A percentile compares a stretch with the other conserved stretches of the same genome.
Conservation (phyloP, 371 early-diverging fungal genomes). For the Syncephalastrum sp. region DNA sequence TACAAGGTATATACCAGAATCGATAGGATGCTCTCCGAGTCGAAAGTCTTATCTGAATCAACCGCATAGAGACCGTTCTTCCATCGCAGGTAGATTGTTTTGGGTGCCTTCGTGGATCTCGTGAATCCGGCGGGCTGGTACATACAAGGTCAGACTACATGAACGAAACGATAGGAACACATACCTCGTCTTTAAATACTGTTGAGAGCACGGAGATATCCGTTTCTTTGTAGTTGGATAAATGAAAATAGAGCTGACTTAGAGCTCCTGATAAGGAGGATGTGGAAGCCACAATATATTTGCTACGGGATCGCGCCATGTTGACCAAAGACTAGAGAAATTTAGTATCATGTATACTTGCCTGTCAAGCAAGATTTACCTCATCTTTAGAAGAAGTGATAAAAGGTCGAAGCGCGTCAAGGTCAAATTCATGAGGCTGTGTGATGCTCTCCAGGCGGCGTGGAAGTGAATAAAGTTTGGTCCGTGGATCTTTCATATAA, state of each 20-base stretch:
- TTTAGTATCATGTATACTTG: not conserved
- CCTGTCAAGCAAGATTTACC: slow-evolving; percentile 21
- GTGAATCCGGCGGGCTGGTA: slow-evolving; percentile 57
- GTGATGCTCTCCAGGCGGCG: slow-evolving; percentile 75
- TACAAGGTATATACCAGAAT: slow-evolving; percentile 45
- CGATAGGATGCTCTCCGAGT: slow-evolving; percentile 64
- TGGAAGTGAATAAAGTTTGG: slow-evolving; percentile 78
- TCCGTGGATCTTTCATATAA: slow-evolving; percentile 77
- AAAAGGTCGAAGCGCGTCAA: slow-evolving; percentile 72
- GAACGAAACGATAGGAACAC: not conserved
- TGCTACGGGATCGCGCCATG: slow-evolving; percentile 43
- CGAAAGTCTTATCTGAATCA: slow-evolving; percentile 81
- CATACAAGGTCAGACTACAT: not conserved
- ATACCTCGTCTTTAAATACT: slow-evolving; percentile 58
- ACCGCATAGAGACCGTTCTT: slow-evolving; percentile 79
- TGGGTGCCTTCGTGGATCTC: slow-evolving; percentile 56
- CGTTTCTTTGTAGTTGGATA: slow-evolving; percentile 68
- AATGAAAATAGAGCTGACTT: slow-evolving; percentile 76
- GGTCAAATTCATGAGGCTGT: slow-evolving; percentile 80
- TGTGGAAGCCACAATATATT: slow-evolving; percentile 81
- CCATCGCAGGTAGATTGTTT: slow-evolving; percentile 61
- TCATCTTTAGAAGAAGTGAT: slow-evolving; percentile 78
- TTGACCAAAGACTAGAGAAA: slow-evolving; percentile 38
- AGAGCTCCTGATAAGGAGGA: slow-evolving; percentile 82
- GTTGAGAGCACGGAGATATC: slow-evolving; percentile 62